Evolutionary conservation across 129 eudicot species (phyloP).

Genomic region (Sambucus nigra): DNA sequence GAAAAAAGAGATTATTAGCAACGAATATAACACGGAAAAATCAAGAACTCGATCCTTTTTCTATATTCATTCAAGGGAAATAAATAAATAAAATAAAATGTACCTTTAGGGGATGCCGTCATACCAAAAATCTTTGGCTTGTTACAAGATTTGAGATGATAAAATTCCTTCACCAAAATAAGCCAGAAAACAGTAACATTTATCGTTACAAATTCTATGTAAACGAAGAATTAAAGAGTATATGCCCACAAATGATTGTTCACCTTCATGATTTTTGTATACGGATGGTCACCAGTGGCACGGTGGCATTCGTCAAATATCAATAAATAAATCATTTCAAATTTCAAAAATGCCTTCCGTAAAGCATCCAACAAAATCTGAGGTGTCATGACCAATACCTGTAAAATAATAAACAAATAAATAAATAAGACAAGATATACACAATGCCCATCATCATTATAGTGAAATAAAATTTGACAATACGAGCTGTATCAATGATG

Average conservation of each 20-base stretch:
- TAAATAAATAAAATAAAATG: neutral
- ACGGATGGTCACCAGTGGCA: constrained; percentile 74
- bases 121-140: constrained; percentile 79
- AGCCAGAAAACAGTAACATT: constrained; percentile 11
- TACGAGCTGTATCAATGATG: neutral
- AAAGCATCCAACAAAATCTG: constrained; percentile 73
- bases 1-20: too few relatives aligned
- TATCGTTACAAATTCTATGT: neutral
- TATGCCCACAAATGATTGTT: constrained; percentile 8
- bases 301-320: constrained; percentile 75
- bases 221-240: neutral
- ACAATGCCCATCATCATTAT: neutral
- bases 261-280: constrained; percentile 72
- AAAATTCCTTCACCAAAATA: constrained; percentile 51
- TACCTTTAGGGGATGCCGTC: constrained; percentile 86
- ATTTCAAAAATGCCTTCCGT: constrained; percentile 49
- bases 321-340: constrained; percentile 44
- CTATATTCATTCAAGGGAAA: too few relatives aligned
- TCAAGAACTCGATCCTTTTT: too few relatives aligned
- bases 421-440: too few relatives aligned
- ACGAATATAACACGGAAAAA: too few relatives aligned
- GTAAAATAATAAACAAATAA: too few relatives aligned
- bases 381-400: constrained; percentile 90
- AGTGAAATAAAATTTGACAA: neutral
- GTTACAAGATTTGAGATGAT: constrained; percentile 33